These are phyloP conservation scores for Sicyos edulis DNA, from an alignment of 306 rosid genomes.

Conservation along the genomic window DNA sequence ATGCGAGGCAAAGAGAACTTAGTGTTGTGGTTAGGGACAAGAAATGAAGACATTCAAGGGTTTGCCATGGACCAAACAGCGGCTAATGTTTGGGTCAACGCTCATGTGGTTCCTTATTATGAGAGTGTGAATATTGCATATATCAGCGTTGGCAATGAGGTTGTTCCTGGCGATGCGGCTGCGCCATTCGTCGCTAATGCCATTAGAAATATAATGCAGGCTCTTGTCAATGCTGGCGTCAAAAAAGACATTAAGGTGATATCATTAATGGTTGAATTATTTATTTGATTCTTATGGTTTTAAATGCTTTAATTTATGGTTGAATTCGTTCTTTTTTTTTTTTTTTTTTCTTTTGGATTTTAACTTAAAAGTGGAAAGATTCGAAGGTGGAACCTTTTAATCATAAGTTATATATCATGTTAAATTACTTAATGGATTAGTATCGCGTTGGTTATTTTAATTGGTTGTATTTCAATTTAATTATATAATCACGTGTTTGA, in stretches of 20 bases:
- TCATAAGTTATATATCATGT: too few relatives aligned
- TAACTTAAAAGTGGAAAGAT: too few relatives aligned
- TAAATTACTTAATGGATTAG: too few relatives aligned
- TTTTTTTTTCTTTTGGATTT: too few relatives aligned
- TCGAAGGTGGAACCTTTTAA: too few relatives aligned
- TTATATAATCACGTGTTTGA: too few relatives aligned
- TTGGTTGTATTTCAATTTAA: too few relatives aligned
- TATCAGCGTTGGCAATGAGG: conserved; percentile 31
- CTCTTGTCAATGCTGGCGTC: background rate
- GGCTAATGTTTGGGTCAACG: conserved; percentile 26
- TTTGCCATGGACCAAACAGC: conserved; percentile 20
- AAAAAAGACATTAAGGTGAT: conserved; percentile 9
- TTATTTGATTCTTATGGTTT: background rate
- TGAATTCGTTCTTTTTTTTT: too few relatives aligned
- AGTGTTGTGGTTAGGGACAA: conserved; percentile 2
- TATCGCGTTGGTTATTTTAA: too few relatives aligned
- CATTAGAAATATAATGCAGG: conserved; percentile 23
- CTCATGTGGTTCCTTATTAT: conserved; percentile 18
- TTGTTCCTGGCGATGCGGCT: conserved; percentile 20
- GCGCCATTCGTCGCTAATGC: conserved; percentile 9
- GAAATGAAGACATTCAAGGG: conserved; percentile 7
- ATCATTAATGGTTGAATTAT: background rate
- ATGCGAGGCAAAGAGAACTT: background rate
- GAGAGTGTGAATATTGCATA: background rate
- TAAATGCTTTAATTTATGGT: too few relatives aligned